phyloP scores from a whole-genome alignment of 495 filamentous ascomycete species.

The Neurospora pannonica region DNA sequence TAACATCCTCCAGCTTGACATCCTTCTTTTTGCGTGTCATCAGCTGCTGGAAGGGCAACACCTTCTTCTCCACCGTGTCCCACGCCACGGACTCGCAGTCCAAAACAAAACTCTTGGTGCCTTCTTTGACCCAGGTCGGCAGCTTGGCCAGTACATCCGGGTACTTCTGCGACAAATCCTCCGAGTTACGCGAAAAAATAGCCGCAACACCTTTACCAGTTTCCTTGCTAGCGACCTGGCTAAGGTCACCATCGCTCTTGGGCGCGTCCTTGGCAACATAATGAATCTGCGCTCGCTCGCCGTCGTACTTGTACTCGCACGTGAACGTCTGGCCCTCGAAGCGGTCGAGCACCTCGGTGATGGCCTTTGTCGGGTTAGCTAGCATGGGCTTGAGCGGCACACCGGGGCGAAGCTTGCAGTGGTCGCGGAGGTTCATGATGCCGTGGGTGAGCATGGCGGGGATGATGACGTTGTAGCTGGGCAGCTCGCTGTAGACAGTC shows the following conservation, averaged over 20 bases:
- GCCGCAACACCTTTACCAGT: conserved; percentile 61
- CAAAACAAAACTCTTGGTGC: conserved; percentile 86
- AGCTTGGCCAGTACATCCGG: conserved; percentile 88
- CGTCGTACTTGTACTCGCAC: conserved; percentile 98
- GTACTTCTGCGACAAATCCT: conserved; percentile 95
- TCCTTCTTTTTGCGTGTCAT: conserved; percentile 98
- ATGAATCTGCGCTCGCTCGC: conserved; percentile 93
- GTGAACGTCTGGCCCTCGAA: conserved; percentile 95
- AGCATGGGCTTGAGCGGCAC: conserved; percentile 98
- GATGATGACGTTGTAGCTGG: conserved; percentile 91
- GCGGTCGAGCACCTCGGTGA: conserved; percentile 92
- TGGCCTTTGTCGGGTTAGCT: conserved; percentile 97
- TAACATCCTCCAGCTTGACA: conserved; percentile 93
- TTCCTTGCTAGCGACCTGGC: conserved; percentile 34
- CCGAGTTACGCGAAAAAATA: conserved; percentile 94
- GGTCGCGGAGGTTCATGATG: conserved; percentile 66
- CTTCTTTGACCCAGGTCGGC: conserved; percentile 76
- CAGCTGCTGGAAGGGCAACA: conserved; percentile 91
- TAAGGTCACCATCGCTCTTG: conserved; percentile 44
- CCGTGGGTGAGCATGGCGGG: conserved; percentile 81
- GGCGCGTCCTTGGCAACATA: conserved; percentile 70
- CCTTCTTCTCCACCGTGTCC: conserved; percentile 86
- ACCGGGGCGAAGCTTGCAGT: conserved; percentile 89
- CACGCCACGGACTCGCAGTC: conserved; percentile 99
- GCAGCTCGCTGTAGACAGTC: conserved; percentile 86